Conservation (phyloP, 139 green algal species). For the Astrephomene gubernaculifera region DNA sequence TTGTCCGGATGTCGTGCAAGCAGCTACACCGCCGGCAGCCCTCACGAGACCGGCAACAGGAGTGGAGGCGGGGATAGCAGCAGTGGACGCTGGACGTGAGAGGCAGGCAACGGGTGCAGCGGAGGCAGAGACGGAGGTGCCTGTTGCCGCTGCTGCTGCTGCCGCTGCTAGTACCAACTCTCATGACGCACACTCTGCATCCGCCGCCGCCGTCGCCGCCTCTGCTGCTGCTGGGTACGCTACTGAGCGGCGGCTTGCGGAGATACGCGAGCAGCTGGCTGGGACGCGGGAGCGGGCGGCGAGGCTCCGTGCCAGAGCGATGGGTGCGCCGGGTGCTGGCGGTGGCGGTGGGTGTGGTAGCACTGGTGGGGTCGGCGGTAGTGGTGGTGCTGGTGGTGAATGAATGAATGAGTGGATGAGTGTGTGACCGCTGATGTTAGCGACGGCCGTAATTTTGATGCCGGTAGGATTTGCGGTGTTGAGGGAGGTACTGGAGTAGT, state of each 20-base stretch:
- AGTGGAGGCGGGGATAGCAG: background rate
- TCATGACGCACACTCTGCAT: no score
- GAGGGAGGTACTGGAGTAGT: no score
- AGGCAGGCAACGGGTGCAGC: background rate
- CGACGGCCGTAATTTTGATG: no score
- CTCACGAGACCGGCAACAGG: background rate
- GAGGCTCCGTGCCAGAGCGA: background rate
- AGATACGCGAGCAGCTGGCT: background rate
- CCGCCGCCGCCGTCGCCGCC: no score
- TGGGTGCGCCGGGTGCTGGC: background rate
- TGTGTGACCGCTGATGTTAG: no score
- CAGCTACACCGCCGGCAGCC: no score
- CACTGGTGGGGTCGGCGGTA: background rate
- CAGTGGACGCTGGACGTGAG: background rate
- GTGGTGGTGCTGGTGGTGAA: no score
- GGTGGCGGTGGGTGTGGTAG: background rate
- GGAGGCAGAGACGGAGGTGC: background rate
- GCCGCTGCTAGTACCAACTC: constrained; percentile 8
- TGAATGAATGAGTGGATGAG: no score
- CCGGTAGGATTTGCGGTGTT: no score
- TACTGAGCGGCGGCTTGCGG: background rate
- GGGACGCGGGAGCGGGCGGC: background rate
- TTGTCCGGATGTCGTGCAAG: no score
- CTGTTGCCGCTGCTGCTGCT: background rate
- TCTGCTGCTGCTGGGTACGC: no score